Evolutionary conservation across 1,284 basidiomycete species (phyloP), one percentile per base, ranked within the genome.

Genomic region (Puccinia hordei): DNA sequence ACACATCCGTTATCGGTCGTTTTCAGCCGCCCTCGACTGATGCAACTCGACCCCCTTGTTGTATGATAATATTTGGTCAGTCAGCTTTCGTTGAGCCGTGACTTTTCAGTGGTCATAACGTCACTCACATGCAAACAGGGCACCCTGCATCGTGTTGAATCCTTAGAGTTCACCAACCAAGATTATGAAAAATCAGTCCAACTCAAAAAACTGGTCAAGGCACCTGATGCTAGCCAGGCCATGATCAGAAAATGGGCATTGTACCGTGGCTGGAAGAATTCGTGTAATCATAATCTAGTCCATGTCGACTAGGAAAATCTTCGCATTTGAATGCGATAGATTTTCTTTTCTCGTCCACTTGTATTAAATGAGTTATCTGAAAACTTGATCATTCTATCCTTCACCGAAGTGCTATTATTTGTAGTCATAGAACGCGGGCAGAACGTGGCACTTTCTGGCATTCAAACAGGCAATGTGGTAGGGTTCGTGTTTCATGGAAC

Each of bases 241-340:
- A 35, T 72, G 9, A 72, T 72, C 38, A 33, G 69, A 33, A 53
- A 72, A 33, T 72, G 69, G 69, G 49, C 30, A 35, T 24, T 72
- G 19, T 30, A 51, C 69, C 69, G 69, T 53, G 69, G 69, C 55
- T 72, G 69, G 69, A 49, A 72, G 24, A 72, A 72, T n/a, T 53
- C 69, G 19, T 51, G 19, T 27, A 57, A 51, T 66, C 8, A 2
- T 24, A 17, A 44, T 24, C 63, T 22, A 66, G n/a, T 13, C n/a
- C 35, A 22, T 41, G 35, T 19, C 61, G 13, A n/a, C 35, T 38
- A 22, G 19, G 6, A 1, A 41, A n/a, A 65, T 30, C 57, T 5
- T 9, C 30, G 30, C 24, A 17, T 33, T 15, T 49, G n/a, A n/a
- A n/a, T n/a, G n/a, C n/a, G n/a, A n/a, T n/a, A n/a, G n/a, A n/a